Base-by-base conservation (phyloP, 2,329 filamentous ascomycete species). In the Arthrobotrys iridis region DNA sequence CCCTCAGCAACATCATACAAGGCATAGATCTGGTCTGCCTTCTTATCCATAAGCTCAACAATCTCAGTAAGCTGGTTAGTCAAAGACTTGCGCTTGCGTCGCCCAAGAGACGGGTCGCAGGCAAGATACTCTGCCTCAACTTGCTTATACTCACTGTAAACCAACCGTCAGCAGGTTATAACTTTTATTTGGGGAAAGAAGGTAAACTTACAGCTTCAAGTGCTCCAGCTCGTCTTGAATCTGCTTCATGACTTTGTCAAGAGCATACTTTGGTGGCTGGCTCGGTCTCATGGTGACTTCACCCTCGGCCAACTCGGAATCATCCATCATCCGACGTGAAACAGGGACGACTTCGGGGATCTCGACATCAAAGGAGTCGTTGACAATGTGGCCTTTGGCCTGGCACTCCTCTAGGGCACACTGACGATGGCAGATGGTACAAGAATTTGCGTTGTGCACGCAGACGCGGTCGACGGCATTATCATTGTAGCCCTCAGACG, bases 221-320 rank as follows among this genome's bases (percentile, higher is more conserved):
- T 80, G 79, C 8, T 77, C 75, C 24, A 80, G 78, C 35, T 80
- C 79, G 67, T 80, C 79, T n/a, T 79, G 77, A 40, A 80, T 66
- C 57, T 79, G 78, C 8, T 78, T 77, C 40, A 79, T 77, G 48
- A 79, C 77, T 18, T 79, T 78, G 15, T 77, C 77, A 33, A 80
- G 70, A 43, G 78, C 78, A 28, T 46, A 77, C 40, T 78, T 77
- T 2, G 79, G 78, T 24, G 57, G 58, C 7, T 77, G 74, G 11
- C 78, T 78, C 26, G 79, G 79, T 57, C 79, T 74, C 13, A 78
- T 78, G 4, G 79, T 80, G 37, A 75, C 62, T 43, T 75, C 71
- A 1, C 45, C 71, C 4, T 75, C 70, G 6, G 63, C 24, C 28
- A 74, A 33, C 18, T 77, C 76, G 26, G 77, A n/a, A 77, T 72